Evolutionary conservation across 2,329 filamentous ascomycete species (phyloP).

Genomic region (Xenoacremonium recifei): DNA sequence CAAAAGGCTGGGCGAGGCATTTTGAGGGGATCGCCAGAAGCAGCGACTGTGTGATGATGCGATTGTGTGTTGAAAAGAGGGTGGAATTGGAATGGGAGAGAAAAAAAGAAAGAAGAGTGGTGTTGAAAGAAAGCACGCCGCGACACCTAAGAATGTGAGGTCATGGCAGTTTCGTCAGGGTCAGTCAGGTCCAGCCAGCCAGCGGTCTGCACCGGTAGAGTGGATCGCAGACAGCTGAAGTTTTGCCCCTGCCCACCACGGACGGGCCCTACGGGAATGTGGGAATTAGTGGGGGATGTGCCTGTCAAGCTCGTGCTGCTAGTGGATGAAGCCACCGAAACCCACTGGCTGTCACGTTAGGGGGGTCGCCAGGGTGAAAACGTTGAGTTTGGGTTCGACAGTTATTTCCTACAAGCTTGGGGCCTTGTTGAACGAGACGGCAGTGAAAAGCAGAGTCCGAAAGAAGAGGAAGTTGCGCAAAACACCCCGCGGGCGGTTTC

Average conservation of each 20-base stretch:
- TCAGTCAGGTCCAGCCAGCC: not conserved
- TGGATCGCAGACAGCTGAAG: no score
- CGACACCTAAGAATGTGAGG: not conserved
- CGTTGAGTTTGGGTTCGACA: no score
- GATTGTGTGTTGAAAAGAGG: not conserved
- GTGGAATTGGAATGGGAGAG: not conserved
- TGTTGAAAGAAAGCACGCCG: not conserved
- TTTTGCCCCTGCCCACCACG: not conserved
- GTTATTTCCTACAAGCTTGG: no score
- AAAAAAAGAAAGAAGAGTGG: not conserved
- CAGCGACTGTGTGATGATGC: not conserved
- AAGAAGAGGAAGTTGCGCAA: no score
- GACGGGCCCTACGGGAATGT: not conserved
- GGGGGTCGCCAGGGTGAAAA: no score
- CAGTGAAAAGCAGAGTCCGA: no score
- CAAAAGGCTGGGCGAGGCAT: slow-evolving; percentile 27
- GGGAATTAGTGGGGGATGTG: not conserved
- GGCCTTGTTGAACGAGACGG: no score
- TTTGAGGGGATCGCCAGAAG: slow-evolving; percentile 3
- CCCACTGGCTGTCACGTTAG: no score
- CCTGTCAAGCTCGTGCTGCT: no score
- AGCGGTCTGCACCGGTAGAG: no score
- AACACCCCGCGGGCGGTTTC: no score
- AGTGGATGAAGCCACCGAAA: no score
- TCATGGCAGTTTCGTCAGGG: not conserved